Evolutionary conservation across 129 eudicot species (phyloP), one percentile per base, ranked within the genome.

Genomic region (Tagetes erecta): DNA sequence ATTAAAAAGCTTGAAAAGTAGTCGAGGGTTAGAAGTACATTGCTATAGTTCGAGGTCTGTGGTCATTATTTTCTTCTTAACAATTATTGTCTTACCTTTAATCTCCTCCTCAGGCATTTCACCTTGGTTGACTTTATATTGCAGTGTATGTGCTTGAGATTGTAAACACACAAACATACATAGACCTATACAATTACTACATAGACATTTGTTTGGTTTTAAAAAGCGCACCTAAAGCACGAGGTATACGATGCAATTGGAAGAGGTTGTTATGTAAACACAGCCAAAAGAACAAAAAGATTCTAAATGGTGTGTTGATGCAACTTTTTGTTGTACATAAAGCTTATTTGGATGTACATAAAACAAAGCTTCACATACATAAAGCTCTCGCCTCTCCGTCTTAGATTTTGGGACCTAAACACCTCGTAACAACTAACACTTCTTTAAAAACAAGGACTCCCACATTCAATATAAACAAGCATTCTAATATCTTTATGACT

Each of bases 161-260:
- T 6, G 9, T 57, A 58, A 11, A 58, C 44, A 58, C 30, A 42
- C 44, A 56, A 72, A 20, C 33, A 72, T 40, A 38, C 40, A 42
- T 59, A n/a, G 33, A 73, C 47, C 70, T 74, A 45, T 44, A 34
- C 47, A 42, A 20, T 34, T n/a, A 60, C 59, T 45, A 59, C 9
- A 47, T 45, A 45, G 46, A 35, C 57, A 10, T 42, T 44, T 13
- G 1, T 31, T 51, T 51, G 57, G 57, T 51, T 51, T 51, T 3
- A 51, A 51, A 13, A n/a, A 8, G 53, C 39, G 8, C 55, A 11
- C 13, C 27, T 12, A 2, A 49, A 2, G 55, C 55, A 10, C 55
- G 6, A 49, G 55, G 27, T 20, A 20, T 20, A 20, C 27, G 27
- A 20, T 20, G 27, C 49, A 1, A 44, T 44, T 8, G 49, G 49